A percentile compares a stretch with the other conserved stretches of the same genome.
Conservation (phyloP, 768 basidiomycete species). For the Cystofilobasidium bisporidii region DNA sequence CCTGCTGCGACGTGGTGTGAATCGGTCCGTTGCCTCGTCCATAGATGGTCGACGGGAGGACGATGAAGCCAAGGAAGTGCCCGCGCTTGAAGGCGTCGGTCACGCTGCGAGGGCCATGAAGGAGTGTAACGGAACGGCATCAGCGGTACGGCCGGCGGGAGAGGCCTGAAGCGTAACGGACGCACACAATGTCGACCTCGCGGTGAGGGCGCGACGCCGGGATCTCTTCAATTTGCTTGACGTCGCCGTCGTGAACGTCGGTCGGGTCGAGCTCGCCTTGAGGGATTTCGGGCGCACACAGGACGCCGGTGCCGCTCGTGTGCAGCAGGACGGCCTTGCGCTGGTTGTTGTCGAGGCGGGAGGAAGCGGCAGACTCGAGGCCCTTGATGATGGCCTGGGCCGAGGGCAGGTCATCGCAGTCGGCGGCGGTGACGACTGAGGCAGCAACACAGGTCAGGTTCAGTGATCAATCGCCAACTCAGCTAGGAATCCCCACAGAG, state of each 20-base stretch:
- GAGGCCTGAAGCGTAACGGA: neutral
- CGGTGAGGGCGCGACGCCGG: conserved; percentile 8
- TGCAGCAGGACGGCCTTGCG: conserved; percentile 23
- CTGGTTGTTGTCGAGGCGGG: conserved; percentile 5
- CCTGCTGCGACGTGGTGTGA: neutral
- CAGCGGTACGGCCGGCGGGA: too few relatives aligned
- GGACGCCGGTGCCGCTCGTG: conserved; percentile 20
- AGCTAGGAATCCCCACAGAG: neutral
- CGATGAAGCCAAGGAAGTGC: conserved; percentile 24
- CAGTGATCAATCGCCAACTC: neutral
- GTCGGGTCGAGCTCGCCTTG: conserved; percentile 14
- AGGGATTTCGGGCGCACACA: conserved; percentile 4
- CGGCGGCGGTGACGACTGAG: conserved; percentile 19
- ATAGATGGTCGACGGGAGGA: conserved; percentile 28
- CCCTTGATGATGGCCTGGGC: conserved; percentile 14
- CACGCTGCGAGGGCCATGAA: neutral
- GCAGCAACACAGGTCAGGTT: neutral
- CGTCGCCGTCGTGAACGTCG: conserved; percentile 11
- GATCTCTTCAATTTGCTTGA: conserved; percentile 8
- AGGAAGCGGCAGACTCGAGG: conserved; percentile 7
- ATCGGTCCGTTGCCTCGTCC: conserved; percentile 16
- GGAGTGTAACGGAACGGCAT: neutral
- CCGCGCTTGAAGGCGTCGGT: conserved; percentile 21
- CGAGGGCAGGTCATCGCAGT: conserved; percentile 16
- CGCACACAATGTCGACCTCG: conserved; percentile 18